A percentile compares a stretch with the other conserved stretches of the same genome.
Evolutionary conservation across 148 eudicot species (phyloP).

Genomic region (Silene latifolia): DNA sequence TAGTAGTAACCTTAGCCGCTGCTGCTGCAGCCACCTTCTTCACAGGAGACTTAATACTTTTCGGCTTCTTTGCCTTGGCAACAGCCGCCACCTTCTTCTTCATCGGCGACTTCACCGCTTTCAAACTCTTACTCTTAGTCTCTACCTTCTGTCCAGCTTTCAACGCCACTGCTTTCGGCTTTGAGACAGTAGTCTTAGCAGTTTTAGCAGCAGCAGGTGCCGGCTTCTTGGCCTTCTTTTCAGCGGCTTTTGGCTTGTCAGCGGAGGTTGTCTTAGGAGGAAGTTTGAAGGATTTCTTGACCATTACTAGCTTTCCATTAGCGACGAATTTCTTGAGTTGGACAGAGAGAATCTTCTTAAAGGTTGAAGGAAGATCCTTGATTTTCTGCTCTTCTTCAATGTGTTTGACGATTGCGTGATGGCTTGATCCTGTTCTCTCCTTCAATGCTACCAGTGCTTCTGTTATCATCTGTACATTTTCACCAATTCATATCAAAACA

Average conservation of each 20-base stretch:
- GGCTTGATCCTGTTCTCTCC: constrained; percentile 82
- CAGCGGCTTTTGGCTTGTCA: constrained; percentile 25
- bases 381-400: constrained; percentile 73
- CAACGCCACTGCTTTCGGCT: constrained; percentile 19
- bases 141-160: constrained; percentile 14
- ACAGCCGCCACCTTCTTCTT: constrained; percentile 19
- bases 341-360: constrained; percentile 47
- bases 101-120: constrained; percentile 26
- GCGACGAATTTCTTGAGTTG: constrained; percentile 66
- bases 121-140: constrained; percentile 1
- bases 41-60: constrained; percentile 31
- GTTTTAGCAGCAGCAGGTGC: constrained; percentile 12
- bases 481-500: too few relatives aligned
- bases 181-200: constrained; percentile 11
- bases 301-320: constrained; percentile 53
- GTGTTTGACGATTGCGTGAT: constrained; percentile 67
- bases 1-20: constrained; percentile 3
- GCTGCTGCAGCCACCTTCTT: constrained; percentile 25
- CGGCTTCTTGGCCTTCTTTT: constrained; percentile 19
- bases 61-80: constrained; percentile 25
- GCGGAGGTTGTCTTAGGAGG: constrained; percentile 29
- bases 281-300: constrained; percentile 69
- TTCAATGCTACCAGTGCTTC: constrained; percentile 64
- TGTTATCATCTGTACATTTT: constrained; percentile 52
- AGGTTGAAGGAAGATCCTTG: constrained; percentile 43